Evolutionary conservation across 2,329 filamentous ascomycete genomes (phyloP).

Genomic region (Purpureocillium lavendulum): DNA sequence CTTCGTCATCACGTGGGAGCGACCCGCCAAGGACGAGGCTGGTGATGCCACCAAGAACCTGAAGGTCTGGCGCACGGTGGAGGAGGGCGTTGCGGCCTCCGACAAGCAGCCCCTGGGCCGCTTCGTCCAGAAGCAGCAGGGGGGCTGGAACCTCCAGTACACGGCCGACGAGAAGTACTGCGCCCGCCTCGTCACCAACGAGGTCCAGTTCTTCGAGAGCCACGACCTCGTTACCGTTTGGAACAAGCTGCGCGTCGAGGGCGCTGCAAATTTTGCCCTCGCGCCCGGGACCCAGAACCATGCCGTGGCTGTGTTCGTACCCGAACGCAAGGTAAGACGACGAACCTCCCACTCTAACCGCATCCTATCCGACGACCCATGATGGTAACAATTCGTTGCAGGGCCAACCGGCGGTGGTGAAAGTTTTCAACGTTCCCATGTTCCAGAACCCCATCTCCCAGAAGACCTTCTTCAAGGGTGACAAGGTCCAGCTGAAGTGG

Average conservation of each 20-base stretch:
- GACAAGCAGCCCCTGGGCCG: slow-evolving; percentile 71
- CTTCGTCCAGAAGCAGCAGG: slow-evolving; percentile 94
- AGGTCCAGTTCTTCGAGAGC: slow-evolving; percentile 95
- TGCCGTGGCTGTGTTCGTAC: slow-evolving; percentile 89
- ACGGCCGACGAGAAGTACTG: slow-evolving; percentile 89
- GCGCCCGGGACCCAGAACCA: slow-evolving; percentile 77
- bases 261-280: slow-evolving; percentile 80
- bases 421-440: slow-evolving; percentile 87
- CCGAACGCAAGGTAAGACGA: slow-evolving; percentile 75
- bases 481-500: slow-evolving; percentile 99
- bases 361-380: neutral
- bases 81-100: slow-evolving; percentile 52
- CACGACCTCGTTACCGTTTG: slow-evolving; percentile 77
- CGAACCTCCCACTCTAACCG: neutral
- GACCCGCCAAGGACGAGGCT: slow-evolving; percentile 82
- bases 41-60: slow-evolving; percentile 94
- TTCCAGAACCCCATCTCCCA: slow-evolving; percentile 80
- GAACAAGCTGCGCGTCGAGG: slow-evolving; percentile 93
- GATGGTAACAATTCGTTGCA: slow-evolving; percentile 23
- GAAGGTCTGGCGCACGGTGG: slow-evolving; percentile 86
- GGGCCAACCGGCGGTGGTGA: slow-evolving; percentile 89
- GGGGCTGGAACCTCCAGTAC: slow-evolving; percentile 96
- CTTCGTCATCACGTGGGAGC: slow-evolving; percentile 95
- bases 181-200: slow-evolving; percentile 88
- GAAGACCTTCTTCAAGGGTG: slow-evolving; percentile 98